A percentile compares a stretch with the other conserved stretches of the same genome.
Conservation (phyloP, 768 basidiomycete species). For the Mycena pura region DNA sequence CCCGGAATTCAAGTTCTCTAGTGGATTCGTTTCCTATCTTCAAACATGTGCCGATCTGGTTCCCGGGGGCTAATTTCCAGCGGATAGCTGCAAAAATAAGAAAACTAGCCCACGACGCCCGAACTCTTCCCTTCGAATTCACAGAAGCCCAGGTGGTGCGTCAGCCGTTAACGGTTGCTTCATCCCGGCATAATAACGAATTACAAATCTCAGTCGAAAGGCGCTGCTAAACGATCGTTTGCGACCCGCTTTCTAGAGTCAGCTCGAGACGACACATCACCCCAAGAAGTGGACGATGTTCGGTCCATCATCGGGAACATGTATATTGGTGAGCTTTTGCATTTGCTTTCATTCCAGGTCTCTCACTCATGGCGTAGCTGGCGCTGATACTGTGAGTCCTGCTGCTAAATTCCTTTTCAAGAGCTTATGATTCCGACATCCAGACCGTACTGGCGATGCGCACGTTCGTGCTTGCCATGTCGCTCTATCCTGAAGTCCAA, state of each 20-base stretch:
- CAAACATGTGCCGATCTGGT: not conserved
- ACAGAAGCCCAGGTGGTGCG: not conserved
- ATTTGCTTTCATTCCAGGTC: too few species aligned
- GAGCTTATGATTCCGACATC: not conserved
- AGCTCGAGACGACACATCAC: not conserved
- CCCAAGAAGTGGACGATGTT: not conserved
- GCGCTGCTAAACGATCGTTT: not conserved
- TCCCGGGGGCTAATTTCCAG: not conserved
- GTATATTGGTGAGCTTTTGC: too few species aligned
- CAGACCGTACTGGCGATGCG: conserved; percentile 11
- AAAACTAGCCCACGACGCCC: not conserved
- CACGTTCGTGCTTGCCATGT: conserved; percentile 29
- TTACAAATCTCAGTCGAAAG: not conserved
- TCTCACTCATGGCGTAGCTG: too few species aligned
- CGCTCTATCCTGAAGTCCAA: conserved; percentile 30
- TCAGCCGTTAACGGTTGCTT: not conserved
- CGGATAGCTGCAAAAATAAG: not conserved
- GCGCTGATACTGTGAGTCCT: not conserved
- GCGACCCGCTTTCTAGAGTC: not conserved
- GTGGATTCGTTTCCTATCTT: not conserved
- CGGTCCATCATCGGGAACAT: not conserved
- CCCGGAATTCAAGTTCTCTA: too few species aligned
- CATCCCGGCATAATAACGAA: not conserved
- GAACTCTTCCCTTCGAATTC: not conserved
- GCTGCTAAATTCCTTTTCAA: not conserved